Conservation (phyloP, 148 eudicot genomes). For the Vaccinium darrowii region DNA sequence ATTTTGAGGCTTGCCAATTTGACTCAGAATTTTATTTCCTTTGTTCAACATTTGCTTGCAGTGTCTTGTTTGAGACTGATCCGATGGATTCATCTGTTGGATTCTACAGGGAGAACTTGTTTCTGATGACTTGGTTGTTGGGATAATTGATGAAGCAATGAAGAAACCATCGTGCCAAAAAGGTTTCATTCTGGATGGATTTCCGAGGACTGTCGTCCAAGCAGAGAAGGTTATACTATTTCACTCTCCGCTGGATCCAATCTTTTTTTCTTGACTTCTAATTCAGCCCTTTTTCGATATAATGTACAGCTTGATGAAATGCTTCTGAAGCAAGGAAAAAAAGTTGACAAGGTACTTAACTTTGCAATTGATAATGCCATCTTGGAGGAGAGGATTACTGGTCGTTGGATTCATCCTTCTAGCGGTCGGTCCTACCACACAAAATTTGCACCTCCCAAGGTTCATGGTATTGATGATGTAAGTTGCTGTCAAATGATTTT, state of each 20-base stretch:
- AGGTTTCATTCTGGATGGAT: conserved; percentile 97
- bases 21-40: neutral
- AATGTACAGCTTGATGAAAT: conserved; percentile 68
- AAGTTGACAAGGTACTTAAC: conserved; percentile 74
- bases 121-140: conserved; percentile 92
- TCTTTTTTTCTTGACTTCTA: conserved; percentile 25
- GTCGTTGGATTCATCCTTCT: conserved; percentile 75
- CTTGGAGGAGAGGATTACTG: conserved; percentile 80
- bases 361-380: conserved; percentile 74
- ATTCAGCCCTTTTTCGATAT: conserved; percentile 63
- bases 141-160: conserved; percentile 88
- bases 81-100: neutral
- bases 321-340: conserved; percentile 67
- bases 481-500: conserved; percentile 13
- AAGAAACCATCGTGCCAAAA: conserved; percentile 89
- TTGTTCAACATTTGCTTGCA: conserved; percentile 8
- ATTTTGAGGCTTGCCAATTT: neutral
- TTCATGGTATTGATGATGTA: conserved; percentile 68
- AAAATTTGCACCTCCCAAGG: conserved; percentile 77
- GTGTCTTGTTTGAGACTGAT: neutral
- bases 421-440: conserved; percentile 83
- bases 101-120: conserved; percentile 90
- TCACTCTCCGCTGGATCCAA: conserved; percentile 52
- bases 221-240: conserved; percentile 96
- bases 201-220: conserved; percentile 93